Percentiles rank a stretch among this genome's conserved stretches.
Conservation (phyloP, 768 basidiomycete genomes). For the Naematelia encephala region DNA sequence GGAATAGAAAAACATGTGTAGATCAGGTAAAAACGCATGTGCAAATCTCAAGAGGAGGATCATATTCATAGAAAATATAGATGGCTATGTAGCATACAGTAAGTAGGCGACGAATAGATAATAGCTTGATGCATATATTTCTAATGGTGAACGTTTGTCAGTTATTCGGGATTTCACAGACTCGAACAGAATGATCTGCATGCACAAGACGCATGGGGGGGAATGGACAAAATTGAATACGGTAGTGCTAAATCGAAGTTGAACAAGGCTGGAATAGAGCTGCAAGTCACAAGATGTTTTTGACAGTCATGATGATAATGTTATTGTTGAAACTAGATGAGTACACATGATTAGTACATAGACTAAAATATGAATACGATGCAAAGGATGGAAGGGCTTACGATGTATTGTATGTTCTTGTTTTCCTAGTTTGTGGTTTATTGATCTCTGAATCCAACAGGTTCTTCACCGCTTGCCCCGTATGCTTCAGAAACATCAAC, state of each 20-base stretch:
- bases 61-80: neutral
- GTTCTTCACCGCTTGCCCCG: slow-evolving; percentile 40
- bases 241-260: neutral
- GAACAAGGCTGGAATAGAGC: too few relatives aligned
- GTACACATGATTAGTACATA: too few relatives aligned
- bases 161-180: neutral
- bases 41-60: neutral
- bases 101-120: neutral
- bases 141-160: neutral
- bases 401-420: too few relatives aligned
- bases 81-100: neutral
- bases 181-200: neutral
- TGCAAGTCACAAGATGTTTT: too few relatives aligned
- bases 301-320: too few relatives aligned
- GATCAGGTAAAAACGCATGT: neutral
- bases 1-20: too few relatives aligned
- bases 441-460: slow-evolving; percentile 35
- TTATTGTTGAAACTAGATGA: too few relatives aligned
- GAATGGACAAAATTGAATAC: neutral
- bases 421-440: too few relatives aligned
- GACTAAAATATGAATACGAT: too few relatives aligned
- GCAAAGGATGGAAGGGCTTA: too few relatives aligned
- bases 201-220: neutral
- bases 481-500: slow-evolving; percentile 47
- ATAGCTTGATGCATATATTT: neutral